Conservation (phyloP, 805 yeast genomes). For the Starmerella geochares region DNA sequence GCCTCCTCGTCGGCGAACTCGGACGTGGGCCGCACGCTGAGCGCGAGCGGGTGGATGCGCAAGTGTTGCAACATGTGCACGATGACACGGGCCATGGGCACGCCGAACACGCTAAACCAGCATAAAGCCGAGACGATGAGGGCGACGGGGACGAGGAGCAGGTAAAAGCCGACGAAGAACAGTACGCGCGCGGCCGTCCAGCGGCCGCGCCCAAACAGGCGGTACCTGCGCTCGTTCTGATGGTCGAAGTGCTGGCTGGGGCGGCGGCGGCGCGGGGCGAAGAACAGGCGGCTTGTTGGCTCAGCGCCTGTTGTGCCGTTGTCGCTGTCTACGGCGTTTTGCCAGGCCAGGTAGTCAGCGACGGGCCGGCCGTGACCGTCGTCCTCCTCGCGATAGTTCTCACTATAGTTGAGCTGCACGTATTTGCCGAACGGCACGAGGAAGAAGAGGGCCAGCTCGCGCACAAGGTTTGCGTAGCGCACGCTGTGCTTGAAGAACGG, state of each 20-base stretch:
- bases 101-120: constrained; percentile 79
- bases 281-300: constrained; percentile 46
- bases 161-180: constrained; percentile 62
- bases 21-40: constrained; percentile 52
- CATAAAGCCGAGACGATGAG: constrained; percentile 46
- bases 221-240: constrained; percentile 22
- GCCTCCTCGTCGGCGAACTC: constrained; percentile 34
- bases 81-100: constrained; percentile 84
- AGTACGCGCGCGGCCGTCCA: constrained; percentile 79
- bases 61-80: constrained; percentile 61
- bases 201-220: constrained; percentile 82
- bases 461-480: constrained; percentile 35
- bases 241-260: constrained; percentile 16
- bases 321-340: constrained; percentile 33
- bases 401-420: constrained; percentile 66
- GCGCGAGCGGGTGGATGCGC: constrained; percentile 81
- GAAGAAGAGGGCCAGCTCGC: constrained; percentile 38
- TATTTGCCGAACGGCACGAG: constrained; percentile 74
- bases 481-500: constrained; percentile 40
- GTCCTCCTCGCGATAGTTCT: constrained; percentile 75
- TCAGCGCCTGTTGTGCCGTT: constrained; percentile 30
- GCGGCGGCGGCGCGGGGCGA: constrained; percentile 45
- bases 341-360: constrained; percentile 82
- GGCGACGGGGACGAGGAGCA: constrained; percentile 58
- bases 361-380: constrained; percentile 77